These are phyloP conservation scores for Discostella stelligera DNA, from an alignment of 352 stramenopile genomes.

Conservation along the genomic window DNA sequence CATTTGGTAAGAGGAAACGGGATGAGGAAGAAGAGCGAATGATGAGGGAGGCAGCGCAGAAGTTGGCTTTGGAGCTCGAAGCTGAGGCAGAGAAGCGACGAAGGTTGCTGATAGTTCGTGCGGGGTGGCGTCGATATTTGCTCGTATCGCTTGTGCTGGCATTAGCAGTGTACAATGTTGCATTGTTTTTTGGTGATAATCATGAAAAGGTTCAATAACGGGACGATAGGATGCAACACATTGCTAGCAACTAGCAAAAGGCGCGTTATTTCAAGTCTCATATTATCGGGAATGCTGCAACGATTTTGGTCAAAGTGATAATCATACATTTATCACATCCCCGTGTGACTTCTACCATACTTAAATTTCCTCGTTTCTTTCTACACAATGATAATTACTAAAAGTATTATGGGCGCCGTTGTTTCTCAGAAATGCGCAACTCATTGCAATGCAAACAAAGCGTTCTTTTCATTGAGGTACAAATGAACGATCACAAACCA, in stretches of 20 bases:
- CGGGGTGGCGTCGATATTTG: slow-evolving; percentile 39
- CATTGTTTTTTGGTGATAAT: slow-evolving; percentile 27
- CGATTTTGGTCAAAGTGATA: too few species aligned
- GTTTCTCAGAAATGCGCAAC: not conserved
- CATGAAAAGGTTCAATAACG: slow-evolving; percentile 34
- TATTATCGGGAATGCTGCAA: too few species aligned
- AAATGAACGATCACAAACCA: too few species aligned
- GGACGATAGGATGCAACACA: not conserved
- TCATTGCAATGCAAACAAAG: not conserved
- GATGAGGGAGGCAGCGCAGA: slow-evolving; percentile 16
- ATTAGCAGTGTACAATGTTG: slow-evolving; percentile 36
- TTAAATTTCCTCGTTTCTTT: not conserved
- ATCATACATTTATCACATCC: too few species aligned
- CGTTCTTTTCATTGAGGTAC: not conserved
- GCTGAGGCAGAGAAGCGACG: slow-evolving; percentile 17
- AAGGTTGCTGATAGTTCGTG: slow-evolving; percentile 24
- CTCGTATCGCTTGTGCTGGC: slow-evolving; percentile 38
- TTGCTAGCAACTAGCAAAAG: not conserved
- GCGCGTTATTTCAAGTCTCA: too few species aligned
- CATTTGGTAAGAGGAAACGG: slow-evolving; percentile 38
- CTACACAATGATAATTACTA: not conserved
- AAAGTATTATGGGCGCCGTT: not conserved
- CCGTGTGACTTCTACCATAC: too few species aligned
- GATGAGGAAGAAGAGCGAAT: slow-evolving; percentile 37
- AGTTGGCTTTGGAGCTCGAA: slow-evolving; percentile 24